Base-by-base conservation (phyloP, 257 asterid genomes). In the Ocimum tenuiflorum region DNA sequence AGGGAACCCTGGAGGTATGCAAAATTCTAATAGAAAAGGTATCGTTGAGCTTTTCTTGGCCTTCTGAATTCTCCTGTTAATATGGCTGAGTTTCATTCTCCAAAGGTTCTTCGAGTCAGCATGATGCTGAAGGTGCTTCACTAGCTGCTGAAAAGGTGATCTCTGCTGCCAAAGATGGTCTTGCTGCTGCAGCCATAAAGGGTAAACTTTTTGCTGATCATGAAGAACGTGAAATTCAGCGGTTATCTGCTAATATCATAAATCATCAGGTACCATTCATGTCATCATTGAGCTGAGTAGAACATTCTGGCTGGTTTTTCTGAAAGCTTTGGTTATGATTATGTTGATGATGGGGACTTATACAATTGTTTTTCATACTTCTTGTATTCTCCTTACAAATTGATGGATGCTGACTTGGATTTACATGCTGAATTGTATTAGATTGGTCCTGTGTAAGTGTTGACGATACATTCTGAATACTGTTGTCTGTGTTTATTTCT, bases 161-260 rank as follows among this genome's bases (percentile, higher is more conserved):
- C 50, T 83, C 80, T 69, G 97, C 99, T 55, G 97, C 97, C 20
- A 78, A 88, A 77, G 90, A 79, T 77, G 99, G 99, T 24, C 99
- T 94, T 78, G 83, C 82, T 53, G 97, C 99, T 59, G 96, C 99
- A 33, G 90, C 99, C 19, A 65, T 83, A 64, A 94, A 94, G 78
- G 88, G 97, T 33, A 94, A 94, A 75, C 97, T 90, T 67, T 94
- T 94, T 75, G 99, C 99, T 61, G 99, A 90, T 79, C 97, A 94
- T 8, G 99, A 94, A 77, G 99, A 94, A 80, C 96, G 99, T 68
- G 99, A 94, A 81, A 94, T 94, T 64, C 99, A 94, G 71, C 76
- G 99, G 53, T 74, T 94, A 55, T 90, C 99, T 48, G 99, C 99
- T 55, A 94, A 94, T 80, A 90, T 94, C 48, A 70, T 94, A 51